Base-by-base conservation (phyloP, 148 eudicot species). In the Hydrangea macrophylla region DNA sequence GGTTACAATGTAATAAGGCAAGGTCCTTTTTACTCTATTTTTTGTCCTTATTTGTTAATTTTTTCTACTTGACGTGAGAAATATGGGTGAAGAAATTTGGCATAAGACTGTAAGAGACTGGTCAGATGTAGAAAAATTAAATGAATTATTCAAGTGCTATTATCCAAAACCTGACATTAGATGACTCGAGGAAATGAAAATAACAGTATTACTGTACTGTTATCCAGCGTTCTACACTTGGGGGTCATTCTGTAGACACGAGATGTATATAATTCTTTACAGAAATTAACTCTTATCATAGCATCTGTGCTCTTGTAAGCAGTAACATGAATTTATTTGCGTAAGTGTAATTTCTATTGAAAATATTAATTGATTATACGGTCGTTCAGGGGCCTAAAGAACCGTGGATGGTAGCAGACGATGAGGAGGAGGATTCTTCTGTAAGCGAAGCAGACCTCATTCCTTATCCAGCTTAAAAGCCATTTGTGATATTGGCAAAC, bases 351-450 rank as follows among this genome's bases (percentile, higher is more conserved):
- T 50, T 23, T n/a, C 10, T 10, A 6, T 7, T 64, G 45, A 66
- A 54, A 13, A 25, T 56, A 28, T 35, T 33, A 15, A 48, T 76
- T 40, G 53, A 36, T 78, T 64, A 20, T 62, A n/a, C n/a, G n/a
- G 55, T 27, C 33, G 44, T 33, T 65, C 72, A 90, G 96, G 96
- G 96, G 26, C 89, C 96, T 54, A 69, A 56, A 48, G 87, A 75
- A 70, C 86, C 85, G 11, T 90, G 96, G 96, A 90, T 87, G 96
- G 75, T 72, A 51, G 75, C 73, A 35, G 85, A 80, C 32, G 90
- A 83, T 24, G 81, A 75, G n/a, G n/a, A n/a, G 7, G 82, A 78
- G 45, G 78, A 64, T 15, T 45, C 64, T 54, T 5, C 56, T 11
- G 54, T 33, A 23, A 22, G 67, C 12, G 72, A 72, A 37, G 59